phyloP scores from a whole-genome alignment of 2,329 filamentous ascomycete species.

The Intubia oerlemansii region DNA sequence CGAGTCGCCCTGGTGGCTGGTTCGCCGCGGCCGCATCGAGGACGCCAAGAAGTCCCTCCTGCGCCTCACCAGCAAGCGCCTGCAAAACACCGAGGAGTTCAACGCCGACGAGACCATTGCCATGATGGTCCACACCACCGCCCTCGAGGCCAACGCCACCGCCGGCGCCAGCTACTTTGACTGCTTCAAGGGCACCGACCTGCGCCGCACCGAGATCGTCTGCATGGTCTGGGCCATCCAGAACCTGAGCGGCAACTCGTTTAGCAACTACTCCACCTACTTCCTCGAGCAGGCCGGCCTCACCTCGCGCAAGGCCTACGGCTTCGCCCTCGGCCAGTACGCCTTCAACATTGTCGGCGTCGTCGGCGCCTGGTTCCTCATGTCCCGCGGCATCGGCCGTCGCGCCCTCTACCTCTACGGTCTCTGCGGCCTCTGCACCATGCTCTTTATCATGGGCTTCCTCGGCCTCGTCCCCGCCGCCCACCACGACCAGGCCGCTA shows the following conservation, averaged over 20 bases:
- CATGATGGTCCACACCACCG: conserved; percentile 85
- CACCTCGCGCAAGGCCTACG: conserved; percentile 27
- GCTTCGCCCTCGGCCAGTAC: conserved; percentile 42
- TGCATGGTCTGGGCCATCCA: conserved; percentile 44
- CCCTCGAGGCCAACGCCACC: conserved; percentile 50
- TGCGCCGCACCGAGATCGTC: conserved; percentile 53
- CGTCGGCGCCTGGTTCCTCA: conserved; percentile 62
- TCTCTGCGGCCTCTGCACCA: conserved; percentile 46
- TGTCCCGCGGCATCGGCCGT: conserved; percentile 54
- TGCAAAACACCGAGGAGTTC: conserved; percentile 39
- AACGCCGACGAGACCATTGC: conserved; percentile 67
- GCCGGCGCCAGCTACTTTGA: conserved; percentile 55
- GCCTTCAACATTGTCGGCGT: conserved; percentile 62
- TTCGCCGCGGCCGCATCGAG: conserved; percentile 39
- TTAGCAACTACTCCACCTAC: conserved; percentile 44
- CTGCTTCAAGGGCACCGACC: conserved; percentile 63
- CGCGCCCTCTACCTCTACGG: conserved; percentile 58
- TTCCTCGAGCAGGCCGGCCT: conserved; percentile 40
- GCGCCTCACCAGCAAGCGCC: conserved; percentile 35
- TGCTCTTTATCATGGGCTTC: conserved; percentile 73
- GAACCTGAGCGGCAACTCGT: conserved; percentile 40
- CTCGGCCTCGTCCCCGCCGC: conserved; percentile 47
- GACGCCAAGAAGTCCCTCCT: conserved; percentile 46
- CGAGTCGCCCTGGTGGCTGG: conserved; percentile 58
- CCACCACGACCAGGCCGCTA: conserved; percentile 36